Evolutionary conservation across 352 stramenopile genomes (phyloP), one percentile per base, ranked within the genome.

Genomic region (Pythium pyrilobum): DNA sequence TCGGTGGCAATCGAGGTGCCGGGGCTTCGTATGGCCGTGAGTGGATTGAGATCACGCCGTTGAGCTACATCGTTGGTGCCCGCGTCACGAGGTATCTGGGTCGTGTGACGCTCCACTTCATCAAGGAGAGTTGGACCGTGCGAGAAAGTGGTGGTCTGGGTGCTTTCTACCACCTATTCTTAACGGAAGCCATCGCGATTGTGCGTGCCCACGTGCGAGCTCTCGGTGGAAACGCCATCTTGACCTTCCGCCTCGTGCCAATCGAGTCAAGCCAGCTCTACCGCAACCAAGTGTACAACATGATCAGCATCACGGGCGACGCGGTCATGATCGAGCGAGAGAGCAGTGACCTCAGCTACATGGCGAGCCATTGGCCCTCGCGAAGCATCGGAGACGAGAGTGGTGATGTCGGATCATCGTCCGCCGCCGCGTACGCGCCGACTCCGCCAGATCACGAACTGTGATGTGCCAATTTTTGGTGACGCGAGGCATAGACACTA

Each of bases 241-340:
- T 96, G 34, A 88, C 81, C 20, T 96, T 92, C 53, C 83, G 82
- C 7, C 69, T 96, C 16, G 78, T 91, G 29, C 86, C 86, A 4
- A 93, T 92, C 47, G 85, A 96, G 61, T 94, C 84, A 9, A 93
- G 82, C 37, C 82, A 92, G 39, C 60, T 94, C 27, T 90, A 92
- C 43, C 84, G 85, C 38, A 96, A 96, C 59, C 85, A 93, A 60
- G 83, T 94, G 49, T 96, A 96, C 81, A 95, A 95, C 66, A 94
- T 96, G 82, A 93, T 96, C 44, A 93, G 81, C 51, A 89, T 96
- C 60, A 95, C 82, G 2, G 86, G 86, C 5, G 85, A 94, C 56
- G 78, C 82, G 9, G 83, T 89, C 23, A 89, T 90, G 76, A 77
- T 91, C 24, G 74, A 85, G 54, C 74, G 80, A 23, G 67, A 91